Evolutionary conservation across 2,329 filamentous ascomycete species (phyloP), one percentile per base, ranked within the genome.

Genomic region (Chrysoporthe deuterocubensis): DNA sequence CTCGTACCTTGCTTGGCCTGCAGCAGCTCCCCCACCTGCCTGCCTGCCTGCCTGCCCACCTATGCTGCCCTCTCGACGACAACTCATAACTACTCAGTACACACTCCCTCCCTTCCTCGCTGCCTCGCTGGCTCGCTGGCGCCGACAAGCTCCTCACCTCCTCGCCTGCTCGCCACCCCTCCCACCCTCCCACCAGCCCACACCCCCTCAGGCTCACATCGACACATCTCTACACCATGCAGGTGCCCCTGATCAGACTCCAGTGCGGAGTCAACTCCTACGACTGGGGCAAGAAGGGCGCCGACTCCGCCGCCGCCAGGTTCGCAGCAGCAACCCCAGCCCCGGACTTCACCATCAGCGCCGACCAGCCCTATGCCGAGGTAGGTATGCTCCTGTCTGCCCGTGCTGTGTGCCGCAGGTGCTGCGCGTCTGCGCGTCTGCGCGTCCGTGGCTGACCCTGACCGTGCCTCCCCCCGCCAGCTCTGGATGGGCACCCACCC

Each of bases 401-500:
- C 56, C 43, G 21, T 34, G 26, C 21, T 59, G 18, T 46, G 63
- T 65, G 37, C 26, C 2, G 26, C 26, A 26, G 26, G 26, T 26
- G 26, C 26, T 26, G 52, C 37, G 37, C 6, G 65, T 44, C 42
- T 21, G 14, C 46, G 44, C 43, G 14, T 21, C 16, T 21, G 4
- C 32, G 4, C 37, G 9, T 16, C 60, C 32, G n/a, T 64, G 26
- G 56, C 71, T 74, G 61, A 73, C 68, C 44, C 32, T 34, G 37
- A 43, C 37, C 4, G 7, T 14, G 18, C 2, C 34, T 42, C 26
- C 50, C 21, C 21, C 40, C 61, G 26, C 65, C 56, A 97, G 94
- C 84, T 99, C 75, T 99, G 96, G 96, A 99, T 99, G 96, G 96
- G 96, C 76, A 97, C 95, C 1, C 96, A 99, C 76, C 94, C 95